Conservation (phyloP, 208 protist genomes). For the Crithidia sp. region DNA sequence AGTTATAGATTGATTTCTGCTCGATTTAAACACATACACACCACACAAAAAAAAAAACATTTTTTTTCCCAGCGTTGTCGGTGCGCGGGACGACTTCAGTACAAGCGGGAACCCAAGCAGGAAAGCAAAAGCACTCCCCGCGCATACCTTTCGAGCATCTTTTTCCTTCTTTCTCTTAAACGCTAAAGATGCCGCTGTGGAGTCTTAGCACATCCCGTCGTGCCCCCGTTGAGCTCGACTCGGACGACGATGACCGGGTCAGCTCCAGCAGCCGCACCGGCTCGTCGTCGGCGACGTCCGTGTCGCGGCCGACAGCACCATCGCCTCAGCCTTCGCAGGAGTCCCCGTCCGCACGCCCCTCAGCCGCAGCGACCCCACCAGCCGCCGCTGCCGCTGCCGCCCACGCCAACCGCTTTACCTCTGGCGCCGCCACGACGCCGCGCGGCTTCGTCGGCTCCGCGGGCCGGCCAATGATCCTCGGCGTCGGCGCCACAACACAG, state of each 20-base stretch:
- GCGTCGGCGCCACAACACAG: neutral
- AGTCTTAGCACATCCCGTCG: slow-evolving; percentile 3
- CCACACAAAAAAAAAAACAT: neutral
- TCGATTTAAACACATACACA: too few species aligned
- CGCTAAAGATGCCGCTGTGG: slow-evolving; percentile 22
- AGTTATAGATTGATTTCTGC: too few species aligned
- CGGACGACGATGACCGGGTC: slow-evolving; percentile 19
- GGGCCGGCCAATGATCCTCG: slow-evolving; percentile 9
- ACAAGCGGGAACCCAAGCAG: too few species aligned
- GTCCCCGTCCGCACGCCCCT: neutral
- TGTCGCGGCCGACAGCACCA: neutral
- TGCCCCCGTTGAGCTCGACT: slow-evolving; percentile 21
- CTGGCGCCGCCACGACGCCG: neutral
- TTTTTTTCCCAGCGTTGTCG: neutral
- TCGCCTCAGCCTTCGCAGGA: slow-evolving; percentile 4
- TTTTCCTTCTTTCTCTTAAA: neutral
- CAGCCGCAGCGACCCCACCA: neutral
- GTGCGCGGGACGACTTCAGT: too few species aligned
- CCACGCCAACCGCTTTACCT: neutral
- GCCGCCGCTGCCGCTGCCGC: neutral
- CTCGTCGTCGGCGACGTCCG: slow-evolving; percentile 4
- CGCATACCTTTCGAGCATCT: neutral
- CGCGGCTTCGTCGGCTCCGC: neutral
- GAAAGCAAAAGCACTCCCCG: neutral
- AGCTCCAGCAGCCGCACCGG: slow-evolving; percentile 18